Conservation (phyloP, 768 basidiomycete species). For the Symmetrospora coprosmae region DNA sequence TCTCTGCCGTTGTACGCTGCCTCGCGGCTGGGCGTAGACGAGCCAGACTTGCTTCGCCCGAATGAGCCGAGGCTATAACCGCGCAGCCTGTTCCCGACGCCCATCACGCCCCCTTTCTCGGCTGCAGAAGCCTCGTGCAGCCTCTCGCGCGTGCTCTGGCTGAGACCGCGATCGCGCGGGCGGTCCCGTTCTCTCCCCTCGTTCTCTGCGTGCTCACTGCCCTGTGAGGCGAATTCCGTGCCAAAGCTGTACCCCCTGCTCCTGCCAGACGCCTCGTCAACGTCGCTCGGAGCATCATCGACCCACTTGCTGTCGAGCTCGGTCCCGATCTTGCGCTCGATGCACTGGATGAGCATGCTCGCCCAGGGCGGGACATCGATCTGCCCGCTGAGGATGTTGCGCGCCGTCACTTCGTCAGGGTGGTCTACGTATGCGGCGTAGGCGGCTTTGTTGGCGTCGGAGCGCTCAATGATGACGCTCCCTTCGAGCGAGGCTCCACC, state of each 20-base stretch:
- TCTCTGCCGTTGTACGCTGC: no score
- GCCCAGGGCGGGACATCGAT: slow-evolving; percentile 70
- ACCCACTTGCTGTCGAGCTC: slow-evolving; percentile 3
- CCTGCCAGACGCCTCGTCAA: slow-evolving; percentile 8
- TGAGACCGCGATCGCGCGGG: no score
- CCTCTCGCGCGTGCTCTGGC: no score
- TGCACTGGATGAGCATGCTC: slow-evolving; percentile 52
- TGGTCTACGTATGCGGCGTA: slow-evolving; percentile 43
- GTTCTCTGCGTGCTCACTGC: no score
- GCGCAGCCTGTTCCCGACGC: no score
- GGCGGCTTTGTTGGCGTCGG: slow-evolving; percentile 77
- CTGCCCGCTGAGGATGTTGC: slow-evolving; percentile 63
- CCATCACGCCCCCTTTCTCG: no score
- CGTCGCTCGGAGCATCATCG: slow-evolving; percentile 12
- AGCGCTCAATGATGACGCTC: slow-evolving; percentile 79
- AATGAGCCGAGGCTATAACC: no score
- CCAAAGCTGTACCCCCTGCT: slow-evolving; percentile 21
- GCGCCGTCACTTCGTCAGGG: slow-evolving; percentile 50
- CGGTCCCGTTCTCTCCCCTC: no score
- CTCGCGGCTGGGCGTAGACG: no score
- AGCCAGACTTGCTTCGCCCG: no score
- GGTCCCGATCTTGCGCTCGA: slow-evolving; percentile 56
- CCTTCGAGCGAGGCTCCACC: slow-evolving; percentile 62
- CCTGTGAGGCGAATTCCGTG: no score
- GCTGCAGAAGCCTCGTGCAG: no score